phyloP scores from a whole-genome alignment of 306 rosid genomes.

The Adenanthera pavonina region DNA sequence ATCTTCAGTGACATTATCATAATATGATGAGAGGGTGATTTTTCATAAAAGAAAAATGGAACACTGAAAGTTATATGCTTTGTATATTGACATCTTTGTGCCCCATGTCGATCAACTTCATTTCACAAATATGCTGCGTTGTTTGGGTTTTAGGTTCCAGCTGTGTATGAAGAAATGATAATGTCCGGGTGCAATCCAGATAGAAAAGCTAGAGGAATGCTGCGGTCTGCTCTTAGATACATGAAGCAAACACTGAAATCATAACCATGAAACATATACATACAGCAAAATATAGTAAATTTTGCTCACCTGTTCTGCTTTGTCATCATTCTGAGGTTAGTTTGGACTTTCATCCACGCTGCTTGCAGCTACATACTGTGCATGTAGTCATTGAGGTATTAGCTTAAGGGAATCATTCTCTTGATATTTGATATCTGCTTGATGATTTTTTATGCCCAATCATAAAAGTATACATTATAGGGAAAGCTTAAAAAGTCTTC shows the following conservation, averaged over 20 bases:
- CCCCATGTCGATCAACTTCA: constrained; percentile 18
- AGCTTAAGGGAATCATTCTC: constrained; percentile 21
- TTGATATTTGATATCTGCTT: constrained; percentile 1
- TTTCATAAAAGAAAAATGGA: constrained; percentile 23
- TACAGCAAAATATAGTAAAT: constrained; percentile 36
- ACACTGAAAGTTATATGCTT: not conserved
- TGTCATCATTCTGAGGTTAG: constrained; percentile 54
- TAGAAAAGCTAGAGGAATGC: constrained; percentile 89
- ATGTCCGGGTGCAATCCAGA: constrained; percentile 83
- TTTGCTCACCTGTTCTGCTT: constrained; percentile 33
- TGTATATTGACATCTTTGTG: constrained; percentile 22
- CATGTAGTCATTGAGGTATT: not conserved
- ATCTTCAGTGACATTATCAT: constrained; percentile 4
- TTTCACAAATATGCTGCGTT: constrained; percentile 31
- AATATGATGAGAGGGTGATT: constrained; percentile 7
- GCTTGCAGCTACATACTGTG: constrained; percentile 28
- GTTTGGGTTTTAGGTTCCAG: constrained; percentile 81
- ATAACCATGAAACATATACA: constrained; percentile 44
- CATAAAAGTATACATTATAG: constrained; percentile 5
- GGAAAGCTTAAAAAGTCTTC: not conserved
- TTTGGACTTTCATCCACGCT: constrained; percentile 27
- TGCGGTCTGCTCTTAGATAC: constrained; percentile 91
- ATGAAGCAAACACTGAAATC: constrained; percentile 74
- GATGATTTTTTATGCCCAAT: constrained; percentile 2
- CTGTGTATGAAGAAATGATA: constrained; percentile 94